phyloP scores from a whole-genome alignment of 441 rosid genomes.

The Biscutella laevigata region DNA sequence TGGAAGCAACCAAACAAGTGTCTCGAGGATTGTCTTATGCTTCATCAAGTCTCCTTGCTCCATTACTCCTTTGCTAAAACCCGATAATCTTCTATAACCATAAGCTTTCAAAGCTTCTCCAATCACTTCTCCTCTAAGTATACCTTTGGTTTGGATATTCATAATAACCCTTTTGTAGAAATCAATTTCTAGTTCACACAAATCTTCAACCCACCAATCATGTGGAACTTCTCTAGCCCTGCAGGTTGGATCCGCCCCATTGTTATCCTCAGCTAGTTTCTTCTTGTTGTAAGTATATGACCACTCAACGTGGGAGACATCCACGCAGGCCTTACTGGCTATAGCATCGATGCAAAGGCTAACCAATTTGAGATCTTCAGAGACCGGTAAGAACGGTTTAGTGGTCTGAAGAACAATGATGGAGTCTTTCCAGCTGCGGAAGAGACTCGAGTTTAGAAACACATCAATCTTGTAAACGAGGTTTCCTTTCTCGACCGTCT shows the following conservation, averaged over 20 bases:
- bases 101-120: conserved; percentile 82
- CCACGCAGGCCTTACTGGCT: conserved; percentile 52
- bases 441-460: conserved; percentile 61
- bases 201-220: conserved; percentile 93
- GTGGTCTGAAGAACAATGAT: conserved; percentile 65
- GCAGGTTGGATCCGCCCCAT: conserved; percentile 23
- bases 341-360: conserved; percentile 57
- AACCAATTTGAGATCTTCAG: conserved; percentile 55
- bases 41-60: conserved; percentile 39
- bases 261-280: conserved; percentile 60
- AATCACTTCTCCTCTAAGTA: conserved; percentile 41
- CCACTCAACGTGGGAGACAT: conserved; percentile 68
- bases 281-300: conserved; percentile 62
- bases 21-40: conserved; percentile 46
- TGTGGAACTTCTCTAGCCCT: conserved; percentile 49
- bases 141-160: conserved; percentile 38
- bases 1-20: conserved; percentile 53
- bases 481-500: conserved; percentile 65
- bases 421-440: conserved; percentile 82
- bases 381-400: conserved; percentile 37
- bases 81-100: conserved; percentile 58
- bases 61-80: conserved; percentile 40
- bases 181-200: conserved; percentile 67
- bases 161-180: conserved; percentile 44
- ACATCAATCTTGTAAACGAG: conserved; percentile 71